These are phyloP conservation scores for Verticillium nonalfalfae DNA, from an alignment of 2,329 filamentous ascomycete species.

Conservation along the genomic window DNA sequence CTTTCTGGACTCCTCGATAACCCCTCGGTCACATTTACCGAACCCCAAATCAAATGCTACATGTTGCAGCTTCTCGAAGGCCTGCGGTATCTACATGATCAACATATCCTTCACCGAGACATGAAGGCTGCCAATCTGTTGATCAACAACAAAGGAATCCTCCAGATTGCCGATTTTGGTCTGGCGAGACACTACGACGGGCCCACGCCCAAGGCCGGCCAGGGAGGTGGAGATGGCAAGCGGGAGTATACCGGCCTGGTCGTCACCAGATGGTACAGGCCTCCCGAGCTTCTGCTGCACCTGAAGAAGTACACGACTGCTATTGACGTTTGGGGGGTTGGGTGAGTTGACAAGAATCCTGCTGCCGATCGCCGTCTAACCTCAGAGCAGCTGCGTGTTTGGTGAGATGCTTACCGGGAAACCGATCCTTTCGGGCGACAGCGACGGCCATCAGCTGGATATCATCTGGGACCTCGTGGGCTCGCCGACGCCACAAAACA, in stretches of 20 bases:
- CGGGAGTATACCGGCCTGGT: slow-evolving; percentile 95
- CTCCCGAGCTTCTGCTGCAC: slow-evolving; percentile 84
- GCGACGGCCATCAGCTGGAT: slow-evolving; percentile 82
- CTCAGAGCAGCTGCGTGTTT: slow-evolving; percentile 71
- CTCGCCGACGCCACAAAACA: slow-evolving; percentile 79
- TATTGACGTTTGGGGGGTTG: slow-evolving; percentile 97
- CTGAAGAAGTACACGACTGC: slow-evolving; percentile 91
- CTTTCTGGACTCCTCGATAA: slow-evolving; percentile 96
- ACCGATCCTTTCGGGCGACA: slow-evolving; percentile 86
- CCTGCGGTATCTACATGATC: slow-evolving; percentile 83
- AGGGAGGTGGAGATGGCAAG: slow-evolving; percentile 75
- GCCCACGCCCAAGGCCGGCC: slow-evolving; percentile 65
- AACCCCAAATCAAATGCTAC: slow-evolving; percentile 96
- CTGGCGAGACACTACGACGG: slow-evolving; percentile 92
- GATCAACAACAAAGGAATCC: slow-evolving; percentile 87
- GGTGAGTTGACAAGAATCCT: slow-evolving; percentile 45
- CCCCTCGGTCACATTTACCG: slow-evolving; percentile 77
- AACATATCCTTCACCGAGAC: slow-evolving; percentile 85
- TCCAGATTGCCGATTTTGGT: slow-evolving; percentile 97
- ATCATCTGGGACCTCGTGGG: slow-evolving; percentile 93
- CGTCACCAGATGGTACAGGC: slow-evolving; percentile 94
- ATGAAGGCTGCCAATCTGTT: slow-evolving; percentile 99
- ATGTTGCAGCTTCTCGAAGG: slow-evolving; percentile 90
- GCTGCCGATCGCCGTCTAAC: not conserved
- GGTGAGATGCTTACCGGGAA: slow-evolving; percentile 95